Percentiles rank a stretch among this genome's conserved stretches.
Conservation (phyloP, 257 asterid genomes). For the Ehretia macrophylla region DNA sequence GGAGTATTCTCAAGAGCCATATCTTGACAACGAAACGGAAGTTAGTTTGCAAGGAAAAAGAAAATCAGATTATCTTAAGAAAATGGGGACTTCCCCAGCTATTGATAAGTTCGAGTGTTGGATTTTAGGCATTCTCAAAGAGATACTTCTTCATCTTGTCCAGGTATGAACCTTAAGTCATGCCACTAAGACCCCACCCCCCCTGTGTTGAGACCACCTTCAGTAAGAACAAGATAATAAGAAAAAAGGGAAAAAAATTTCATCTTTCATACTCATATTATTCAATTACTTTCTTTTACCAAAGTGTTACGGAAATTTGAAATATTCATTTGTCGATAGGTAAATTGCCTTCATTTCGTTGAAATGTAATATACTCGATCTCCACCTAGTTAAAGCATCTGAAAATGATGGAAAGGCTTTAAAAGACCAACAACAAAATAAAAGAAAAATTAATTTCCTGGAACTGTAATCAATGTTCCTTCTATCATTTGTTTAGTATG, state of each 20-base stretch:
- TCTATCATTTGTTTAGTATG: too few relatives aligned
- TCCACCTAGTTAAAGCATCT: too few relatives aligned
- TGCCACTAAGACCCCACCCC: not conserved
- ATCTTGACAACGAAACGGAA: constrained; percentile 61
- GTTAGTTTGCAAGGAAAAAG: constrained; percentile 46
- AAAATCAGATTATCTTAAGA: constrained; percentile 45
- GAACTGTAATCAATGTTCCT: too few relatives aligned
- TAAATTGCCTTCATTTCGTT: too few relatives aligned
- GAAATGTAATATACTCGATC: too few relatives aligned
- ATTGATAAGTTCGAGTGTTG: constrained; percentile 88
- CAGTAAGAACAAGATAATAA: not conserved
- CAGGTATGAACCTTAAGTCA: constrained; percentile 54
- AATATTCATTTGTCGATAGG: too few relatives aligned
- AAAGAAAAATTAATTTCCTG: too few relatives aligned
- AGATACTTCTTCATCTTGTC: constrained; percentile 94
- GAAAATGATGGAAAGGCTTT: too few relatives aligned
- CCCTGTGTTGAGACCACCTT: too few relatives aligned
- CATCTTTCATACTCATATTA: not conserved
- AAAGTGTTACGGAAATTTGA: too few relatives aligned
- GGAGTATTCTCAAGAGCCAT: constrained; percentile 73
- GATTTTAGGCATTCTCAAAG: constrained; percentile 95
- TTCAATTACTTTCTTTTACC: not conserved
- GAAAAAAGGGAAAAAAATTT: not conserved
- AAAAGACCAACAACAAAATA: too few relatives aligned
- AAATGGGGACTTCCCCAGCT: constrained; percentile 53